A percentile compares a stretch with the other conserved stretches of the same genome.
These are phyloP conservation scores for Collybia nuda DNA, from an alignment of 768 basidiomycete genomes.

Conservation along the genomic window DNA sequence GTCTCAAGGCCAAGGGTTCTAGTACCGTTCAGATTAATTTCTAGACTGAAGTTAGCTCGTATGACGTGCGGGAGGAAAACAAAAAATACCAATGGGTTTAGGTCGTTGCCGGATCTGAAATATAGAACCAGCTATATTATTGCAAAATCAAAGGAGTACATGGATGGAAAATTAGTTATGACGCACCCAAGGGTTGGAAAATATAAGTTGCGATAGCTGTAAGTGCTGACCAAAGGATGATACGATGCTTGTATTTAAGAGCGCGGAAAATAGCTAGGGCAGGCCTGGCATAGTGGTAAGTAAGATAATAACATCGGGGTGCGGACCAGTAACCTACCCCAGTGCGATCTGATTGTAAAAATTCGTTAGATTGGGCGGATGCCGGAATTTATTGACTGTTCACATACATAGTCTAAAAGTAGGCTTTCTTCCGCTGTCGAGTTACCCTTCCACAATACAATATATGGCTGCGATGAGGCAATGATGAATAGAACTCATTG, in stretches of 20 bases:
- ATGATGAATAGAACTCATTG: conserved; percentile 6
- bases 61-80: not conserved
- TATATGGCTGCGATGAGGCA: conserved; percentile 50
- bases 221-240: conserved; percentile 53
- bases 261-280: conserved; percentile 42
- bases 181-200: conserved; percentile 58
- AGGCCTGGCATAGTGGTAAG: conserved; percentile 32
- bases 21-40: conserved; percentile 37
- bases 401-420: conserved; percentile 64
- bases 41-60: conserved; percentile 3
- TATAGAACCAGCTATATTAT: conserved; percentile 37
- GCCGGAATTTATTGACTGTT: not conserved
- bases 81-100: conserved; percentile 19
- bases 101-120: conserved; percentile 34
- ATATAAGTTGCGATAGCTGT: conserved; percentile 44
- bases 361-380: not conserved
- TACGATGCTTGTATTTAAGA: conserved; percentile 48
- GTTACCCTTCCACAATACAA: conserved; percentile 51
- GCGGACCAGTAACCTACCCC: conserved; percentile 29
- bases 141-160: conserved; percentile 3
- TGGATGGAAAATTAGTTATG: conserved; percentile 17
- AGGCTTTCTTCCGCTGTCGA: conserved; percentile 57
- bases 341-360: conserved; percentile 33
- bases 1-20: conserved; percentile 44
- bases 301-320: conserved; percentile 3